Evolutionary conservation across 345 rosid species (phyloP).

Genomic region (Reutealis trisperma): DNA sequence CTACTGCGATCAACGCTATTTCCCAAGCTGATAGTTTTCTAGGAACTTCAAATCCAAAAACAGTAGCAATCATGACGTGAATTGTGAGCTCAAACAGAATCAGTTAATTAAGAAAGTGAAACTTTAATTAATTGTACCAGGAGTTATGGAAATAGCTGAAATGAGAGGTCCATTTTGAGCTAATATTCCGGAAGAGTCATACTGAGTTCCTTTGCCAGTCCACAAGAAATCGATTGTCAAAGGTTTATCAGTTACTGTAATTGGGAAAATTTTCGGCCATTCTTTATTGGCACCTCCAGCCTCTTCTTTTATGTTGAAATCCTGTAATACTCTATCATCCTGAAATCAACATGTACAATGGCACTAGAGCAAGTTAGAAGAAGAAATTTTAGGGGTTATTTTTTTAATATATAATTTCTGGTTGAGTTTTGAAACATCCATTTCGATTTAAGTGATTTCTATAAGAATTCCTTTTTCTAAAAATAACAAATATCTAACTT

Average conservation of each 20-base stretch:
- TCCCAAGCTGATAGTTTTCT: not conserved
- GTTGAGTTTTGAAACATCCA: no score
- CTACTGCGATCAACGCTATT: not conserved
- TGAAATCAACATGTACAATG: no score
- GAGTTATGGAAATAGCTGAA: constrained; percentile 22
- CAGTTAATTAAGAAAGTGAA: not conserved
- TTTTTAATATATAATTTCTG: no score
- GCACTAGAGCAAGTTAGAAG: not conserved
- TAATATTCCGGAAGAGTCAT: not conserved
- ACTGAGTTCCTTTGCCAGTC: constrained; percentile 24
- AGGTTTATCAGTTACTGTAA: no score
- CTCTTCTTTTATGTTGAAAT: constrained; percentile 19
- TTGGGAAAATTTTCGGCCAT: no score
- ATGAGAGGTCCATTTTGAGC: constrained; percentile 21
- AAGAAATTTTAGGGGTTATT: not conserved
- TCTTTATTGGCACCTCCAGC: not conserved
- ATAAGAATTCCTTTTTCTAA: no score
- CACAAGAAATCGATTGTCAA: constrained; percentile 3
- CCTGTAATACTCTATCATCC: not conserved
- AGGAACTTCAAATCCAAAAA: no score
- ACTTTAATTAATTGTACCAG: not conserved
- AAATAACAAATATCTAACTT: no score
- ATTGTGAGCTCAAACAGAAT: not conserved
- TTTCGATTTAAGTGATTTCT: no score
- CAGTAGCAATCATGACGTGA: no score